These are phyloP conservation scores for Gaeumannomyces tritici DNA, from an alignment of 2,329 filamentous ascomycete species.

Conservation along the genomic window DNA sequence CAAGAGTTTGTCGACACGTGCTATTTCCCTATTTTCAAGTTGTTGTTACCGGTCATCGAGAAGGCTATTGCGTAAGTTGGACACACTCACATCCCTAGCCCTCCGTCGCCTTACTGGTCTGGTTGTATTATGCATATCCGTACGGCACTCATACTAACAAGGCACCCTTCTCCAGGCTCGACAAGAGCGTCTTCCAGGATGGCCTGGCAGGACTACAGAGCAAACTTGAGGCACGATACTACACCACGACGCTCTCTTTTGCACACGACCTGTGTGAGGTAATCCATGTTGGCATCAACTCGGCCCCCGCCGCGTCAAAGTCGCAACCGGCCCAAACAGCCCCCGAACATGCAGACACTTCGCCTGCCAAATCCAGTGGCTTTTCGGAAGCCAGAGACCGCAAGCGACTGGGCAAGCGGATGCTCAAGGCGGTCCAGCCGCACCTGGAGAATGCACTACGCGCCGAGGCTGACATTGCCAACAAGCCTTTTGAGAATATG, in stretches of 20 bases:
- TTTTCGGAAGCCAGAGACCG: conserved; percentile 68
- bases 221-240: conserved; percentile 45
- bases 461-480: conserved; percentile 73
- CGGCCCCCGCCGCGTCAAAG: not conserved
- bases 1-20: conserved; percentile 75
- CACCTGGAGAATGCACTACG: conserved; percentile 65
- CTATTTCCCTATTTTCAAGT: conserved; percentile 78
- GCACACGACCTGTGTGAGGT: conserved; percentile 45
- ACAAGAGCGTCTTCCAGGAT: conserved; percentile 50
- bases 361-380: conserved; percentile 34
- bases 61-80: conserved; percentile 68
- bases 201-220: conserved; percentile 40
- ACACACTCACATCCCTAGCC: not conserved
- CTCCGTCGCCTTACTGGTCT: conserved; percentile 4
- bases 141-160: not conserved
- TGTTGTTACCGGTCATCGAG: conserved; percentile 69
- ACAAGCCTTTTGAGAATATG: conserved; percentile 59
- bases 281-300: conserved; percentile 42
- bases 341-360: conserved; percentile 33
- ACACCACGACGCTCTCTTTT: conserved; percentile 48
- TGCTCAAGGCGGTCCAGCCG: conserved; percentile 74
- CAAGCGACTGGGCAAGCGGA: conserved; percentile 78
- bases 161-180: conserved; percentile 39
- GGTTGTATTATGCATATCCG: not conserved
- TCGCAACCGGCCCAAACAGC: not conserved